These are phyloP conservation scores for Penium margaritaceum DNA, from an alignment of 139 green algal genomes.

Conservation along the genomic window DNA sequence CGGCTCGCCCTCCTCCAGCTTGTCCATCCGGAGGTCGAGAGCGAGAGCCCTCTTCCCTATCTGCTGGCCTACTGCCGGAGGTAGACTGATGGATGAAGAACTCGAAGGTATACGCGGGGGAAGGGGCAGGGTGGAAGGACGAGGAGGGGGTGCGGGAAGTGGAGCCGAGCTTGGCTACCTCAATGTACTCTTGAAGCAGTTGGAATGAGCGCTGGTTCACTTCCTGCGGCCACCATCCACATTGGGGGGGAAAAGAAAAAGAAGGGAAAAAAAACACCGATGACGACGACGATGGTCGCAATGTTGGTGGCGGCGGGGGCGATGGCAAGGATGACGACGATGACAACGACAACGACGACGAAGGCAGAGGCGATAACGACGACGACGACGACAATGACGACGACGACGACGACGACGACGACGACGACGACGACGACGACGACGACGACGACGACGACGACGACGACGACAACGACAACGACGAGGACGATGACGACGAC, in stretches of 20 bases:
- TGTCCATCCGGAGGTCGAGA: too few relatives aligned
- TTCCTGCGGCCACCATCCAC: slow-evolving; percentile 12
- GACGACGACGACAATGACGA: not conserved
- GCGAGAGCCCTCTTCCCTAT: too few relatives aligned
- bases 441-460: too few relatives aligned
- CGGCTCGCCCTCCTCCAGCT: too few relatives aligned
- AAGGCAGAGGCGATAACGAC: not conserved
- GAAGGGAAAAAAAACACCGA: not conserved
- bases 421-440: too few relatives aligned
- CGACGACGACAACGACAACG: too few relatives aligned
- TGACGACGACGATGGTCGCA: not conserved
- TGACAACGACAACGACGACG: not conserved
- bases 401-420: too few relatives aligned
- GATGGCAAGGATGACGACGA: not conserved
- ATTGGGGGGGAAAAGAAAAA: not conserved
- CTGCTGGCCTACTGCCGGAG: too few relatives aligned
- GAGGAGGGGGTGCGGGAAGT: not conserved
- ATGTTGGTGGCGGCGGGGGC: not conserved
- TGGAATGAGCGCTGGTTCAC: slow-evolving; percentile 45
- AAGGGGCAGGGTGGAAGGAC: not conserved
- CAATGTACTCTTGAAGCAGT: slow-evolving; percentile 44
- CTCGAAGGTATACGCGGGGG: slow-evolving; percentile 27
- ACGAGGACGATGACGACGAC: too few relatives aligned
- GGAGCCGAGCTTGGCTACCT: not conserved
- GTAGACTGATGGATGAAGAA: slow-evolving; percentile 33